Evolutionary conservation across 257 asterid species (phyloP).

Genomic region (Capsicum baccatum): DNA sequence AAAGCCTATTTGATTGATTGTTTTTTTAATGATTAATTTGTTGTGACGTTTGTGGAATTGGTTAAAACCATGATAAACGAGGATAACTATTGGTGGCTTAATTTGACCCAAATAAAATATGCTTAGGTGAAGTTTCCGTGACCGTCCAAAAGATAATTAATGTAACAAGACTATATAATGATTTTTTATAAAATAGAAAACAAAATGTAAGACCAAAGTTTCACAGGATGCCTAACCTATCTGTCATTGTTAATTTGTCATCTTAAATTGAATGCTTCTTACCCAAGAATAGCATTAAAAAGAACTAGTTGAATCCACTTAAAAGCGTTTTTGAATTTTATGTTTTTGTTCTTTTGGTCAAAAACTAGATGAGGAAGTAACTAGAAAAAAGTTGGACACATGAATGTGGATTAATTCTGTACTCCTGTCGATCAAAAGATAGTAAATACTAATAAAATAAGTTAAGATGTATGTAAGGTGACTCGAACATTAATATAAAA

Average conservation of each 20-base stretch:
- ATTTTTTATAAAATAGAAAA: not conserved
- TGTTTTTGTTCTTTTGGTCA: not conserved
- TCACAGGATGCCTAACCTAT: not conserved
- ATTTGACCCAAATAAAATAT: not conserved
- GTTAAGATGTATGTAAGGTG: no score
- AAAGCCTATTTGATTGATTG: not conserved
- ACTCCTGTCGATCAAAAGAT: no score
- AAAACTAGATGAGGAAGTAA: not conserved
- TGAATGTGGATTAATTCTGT: not conserved
- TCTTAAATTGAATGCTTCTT: slow-evolving; percentile 11
- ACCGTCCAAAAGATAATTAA: not conserved
- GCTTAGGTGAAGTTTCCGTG: not conserved
- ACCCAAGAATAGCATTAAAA: not conserved
- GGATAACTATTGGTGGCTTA: not conserved
- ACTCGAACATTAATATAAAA: no score
- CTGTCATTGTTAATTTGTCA: not conserved
- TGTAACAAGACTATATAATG: not conserved
- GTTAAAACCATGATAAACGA: not conserved
- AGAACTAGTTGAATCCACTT: not conserved
- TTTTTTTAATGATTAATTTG: not conserved
- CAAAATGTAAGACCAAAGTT: not conserved
- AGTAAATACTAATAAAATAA: no score
- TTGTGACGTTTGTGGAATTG: not conserved
- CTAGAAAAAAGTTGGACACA: not conserved
- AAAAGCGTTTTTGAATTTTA: not conserved